Evolutionary conservation across 208 protist genomes (phyloP), one percentile per base, ranked within the genome.

Genomic region (Trypanosoma congolense): DNA sequence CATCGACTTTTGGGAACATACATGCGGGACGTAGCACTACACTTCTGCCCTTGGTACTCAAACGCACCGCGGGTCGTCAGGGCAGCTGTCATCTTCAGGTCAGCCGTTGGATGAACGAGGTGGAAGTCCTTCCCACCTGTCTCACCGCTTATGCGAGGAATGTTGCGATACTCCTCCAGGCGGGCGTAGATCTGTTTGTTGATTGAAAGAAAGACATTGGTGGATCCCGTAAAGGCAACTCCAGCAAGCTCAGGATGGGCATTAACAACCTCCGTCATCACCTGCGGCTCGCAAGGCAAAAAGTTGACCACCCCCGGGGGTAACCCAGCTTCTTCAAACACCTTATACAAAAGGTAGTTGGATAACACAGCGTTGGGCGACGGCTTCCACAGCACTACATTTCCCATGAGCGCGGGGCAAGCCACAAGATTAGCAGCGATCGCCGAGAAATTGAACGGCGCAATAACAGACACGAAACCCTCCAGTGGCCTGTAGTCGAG

Each of bases 391-490:
- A 99, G 56, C 2, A 96, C 85, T 21, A 83, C 77, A 70, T 98
- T 98, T 64, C 97, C 97, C 94, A 99, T 98, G 53, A 98, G 68
- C 58, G 96, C 96, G 16, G 97, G 96, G 16, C 96, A 80, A 8
- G 80, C 87, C 25, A 80, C 75, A 22, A 99, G 80, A 77, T 99
- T 98, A 10, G 75, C 81, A 19, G 92, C 97, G 63, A 99, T 99
- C 18, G 97, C 96, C n/a, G 91, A 97, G 70, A 99, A 99, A 78
- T 99, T 99, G 70, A 98, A 99, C 12, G 97, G 97, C 24, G 96
- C 90, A 49, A 99, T 92, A 46, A 93, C 93, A 6, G 79, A 77
- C 48, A 95, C 87, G 64, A 98, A 99, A 42, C 97, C 97, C 57
- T 99, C 97, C 1, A 98, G 77, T 36, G 96, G 91, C 14, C 97